These are phyloP conservation scores for Diaporthe helianthi DNA, from an alignment of 2,329 filamentous ascomycete species.

Conservation along the genomic window DNA sequence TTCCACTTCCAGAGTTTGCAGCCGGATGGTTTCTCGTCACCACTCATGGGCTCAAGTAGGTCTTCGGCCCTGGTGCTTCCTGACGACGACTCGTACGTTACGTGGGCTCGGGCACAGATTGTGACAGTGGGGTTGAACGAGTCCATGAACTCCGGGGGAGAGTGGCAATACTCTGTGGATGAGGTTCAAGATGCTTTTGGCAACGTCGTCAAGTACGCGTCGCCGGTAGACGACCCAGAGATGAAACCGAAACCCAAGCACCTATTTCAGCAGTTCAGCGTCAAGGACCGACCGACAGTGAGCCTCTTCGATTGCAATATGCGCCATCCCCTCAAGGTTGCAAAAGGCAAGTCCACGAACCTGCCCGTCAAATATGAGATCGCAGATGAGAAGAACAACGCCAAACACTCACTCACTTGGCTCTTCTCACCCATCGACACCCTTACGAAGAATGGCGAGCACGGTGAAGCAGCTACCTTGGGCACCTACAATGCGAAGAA, in stretches of 20 bases:
- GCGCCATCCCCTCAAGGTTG: slow-evolving; percentile 81
- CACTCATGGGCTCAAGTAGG: slow-evolving; percentile 68
- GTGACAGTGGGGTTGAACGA: slow-evolving; percentile 89
- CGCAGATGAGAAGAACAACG: slow-evolving; percentile 62
- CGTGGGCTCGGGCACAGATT: slow-evolving; percentile 80
- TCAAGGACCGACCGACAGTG: slow-evolving; percentile 84
- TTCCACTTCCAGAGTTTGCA: slow-evolving; percentile 94
- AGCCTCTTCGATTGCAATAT: slow-evolving; percentile 78
- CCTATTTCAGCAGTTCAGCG: slow-evolving; percentile 78
- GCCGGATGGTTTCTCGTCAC: slow-evolving; percentile 83
- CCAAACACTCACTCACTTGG: slow-evolving; percentile 78
- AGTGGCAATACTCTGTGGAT: slow-evolving; percentile 90
- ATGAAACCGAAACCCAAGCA: slow-evolving; percentile 64
- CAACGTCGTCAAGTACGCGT: slow-evolving; percentile 80
- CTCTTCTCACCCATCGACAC: slow-evolving; percentile 79
- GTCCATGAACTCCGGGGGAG: slow-evolving; percentile 78
- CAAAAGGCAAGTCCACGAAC: slow-evolving; percentile 71
- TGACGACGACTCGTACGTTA: slow-evolving; percentile 67
- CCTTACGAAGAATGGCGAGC: slow-evolving; percentile 73
- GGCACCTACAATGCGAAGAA: slow-evolving; percentile 68
- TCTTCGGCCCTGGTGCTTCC: slow-evolving; percentile 64
- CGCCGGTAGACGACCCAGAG: slow-evolving; percentile 72
- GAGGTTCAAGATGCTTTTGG: slow-evolving; percentile 91
- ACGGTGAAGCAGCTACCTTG: slow-evolving; percentile 64
- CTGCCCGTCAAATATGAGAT: slow-evolving; percentile 77